Base-by-base conservation (phyloP, 306 rosid species). In the Cicer bijugum region DNA sequence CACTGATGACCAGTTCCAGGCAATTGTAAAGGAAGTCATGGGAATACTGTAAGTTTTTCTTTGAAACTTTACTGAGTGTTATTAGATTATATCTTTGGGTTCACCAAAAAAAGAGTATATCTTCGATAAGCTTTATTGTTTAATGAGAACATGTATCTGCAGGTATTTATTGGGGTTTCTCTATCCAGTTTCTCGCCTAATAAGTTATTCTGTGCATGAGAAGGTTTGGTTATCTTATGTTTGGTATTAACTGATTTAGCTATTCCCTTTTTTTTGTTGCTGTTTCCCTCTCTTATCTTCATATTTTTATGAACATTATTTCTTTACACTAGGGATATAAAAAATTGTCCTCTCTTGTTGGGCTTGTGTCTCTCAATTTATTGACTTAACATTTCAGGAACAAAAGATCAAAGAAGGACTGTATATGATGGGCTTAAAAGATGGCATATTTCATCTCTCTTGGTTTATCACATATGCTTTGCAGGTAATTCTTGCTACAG, bases 401-500 rank as follows among this genome's bases (percentile, higher is more conserved):
- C 90, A 89, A 76, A 93, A 91, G 87, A 93, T 93, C 84, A 93
- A 87, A 72, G 97, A 91, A 85, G 96, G 97, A 76, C 96, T 93
- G 70, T 89, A 91, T 90, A 93, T 93, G 98, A 93, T 93, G 98
- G 98, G 97, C 78, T 75, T 93, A 68, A 91, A 89, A 83, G 97
- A 91, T 75, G 90, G 93, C 57, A 83, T 93, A 73, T 93, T 91
- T 79, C 90, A 91, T 83, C 85, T 93, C 74, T 93, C 98, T 65
- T 93, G 98, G 97, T 93, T 91, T 81, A 82, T 91, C 72, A 78
- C 97, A 63, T 93, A 91, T 88, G 88, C 96, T 74, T 67, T 89
- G 78, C 97, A 93, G 96, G 98, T 91, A 86, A 75, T 40, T 55
- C 61, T 51, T 68, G 50, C 75, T 82, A 28, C 50, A 20, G 59